Conservation (phyloP, 139 green algal genomes). For the Chlorella sp. region DNA sequence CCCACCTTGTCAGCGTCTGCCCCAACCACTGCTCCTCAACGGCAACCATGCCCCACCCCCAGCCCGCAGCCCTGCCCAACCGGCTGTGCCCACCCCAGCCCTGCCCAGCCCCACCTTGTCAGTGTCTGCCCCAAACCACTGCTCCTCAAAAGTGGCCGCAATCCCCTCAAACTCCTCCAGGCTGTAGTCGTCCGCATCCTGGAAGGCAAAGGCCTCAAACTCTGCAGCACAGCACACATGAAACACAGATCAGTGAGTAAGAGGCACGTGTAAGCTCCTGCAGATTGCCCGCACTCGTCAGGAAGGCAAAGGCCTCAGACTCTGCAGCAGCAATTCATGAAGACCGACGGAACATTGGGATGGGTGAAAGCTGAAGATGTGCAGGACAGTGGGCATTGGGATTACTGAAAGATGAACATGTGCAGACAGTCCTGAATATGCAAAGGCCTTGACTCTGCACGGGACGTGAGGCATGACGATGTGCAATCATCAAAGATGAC, state of each 20-base stretch:
- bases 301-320: conserved; percentile 38
- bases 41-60: too few relatives aligned
- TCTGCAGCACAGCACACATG: background rate
- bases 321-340: too few relatives aligned
- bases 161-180: conserved; percentile 73
- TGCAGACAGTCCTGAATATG: too few relatives aligned
- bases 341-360: too few relatives aligned
- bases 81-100: background rate
- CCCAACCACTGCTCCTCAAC: conserved; percentile 67
- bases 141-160: conserved; percentile 55
- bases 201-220: conserved; percentile 47
- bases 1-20: conserved; percentile 16
- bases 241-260: background rate
- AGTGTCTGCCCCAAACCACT: conserved; percentile 52
- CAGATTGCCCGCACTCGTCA: conserved; percentile 13
- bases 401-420: too few relatives aligned
- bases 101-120: background rate
- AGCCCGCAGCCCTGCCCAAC: too few relatives aligned
- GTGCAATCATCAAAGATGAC: too few relatives aligned
- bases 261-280: conserved; percentile 65
- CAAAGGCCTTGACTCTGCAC: too few relatives aligned
- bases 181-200: conserved; percentile 67
- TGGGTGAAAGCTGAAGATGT: too few relatives aligned
- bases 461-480: too few relatives aligned
- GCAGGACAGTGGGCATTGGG: too few relatives aligned